Base-by-base conservation (phyloP, 169 alveolate genomes). In the Pseudocohnilembus persalinus region DNA sequence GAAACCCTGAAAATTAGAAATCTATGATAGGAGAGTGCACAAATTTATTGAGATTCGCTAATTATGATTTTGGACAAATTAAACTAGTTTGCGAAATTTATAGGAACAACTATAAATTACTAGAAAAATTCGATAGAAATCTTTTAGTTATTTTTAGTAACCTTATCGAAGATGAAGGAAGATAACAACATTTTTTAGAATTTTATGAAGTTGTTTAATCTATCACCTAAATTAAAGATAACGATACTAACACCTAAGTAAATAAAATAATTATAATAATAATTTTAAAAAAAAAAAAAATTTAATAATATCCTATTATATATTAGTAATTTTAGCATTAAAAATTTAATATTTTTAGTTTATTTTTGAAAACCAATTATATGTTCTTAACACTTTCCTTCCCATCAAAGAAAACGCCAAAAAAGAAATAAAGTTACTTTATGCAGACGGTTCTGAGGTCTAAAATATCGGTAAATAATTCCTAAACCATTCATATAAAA, bases 361-460 rank as follows among this genome's bases (percentile, higher is more conserved):
- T 33, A 49, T 86, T 0, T 86, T 86, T 65, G 90, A 86, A 20
- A 86, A 86, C 74, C 32, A 86, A 86, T 33, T 86, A 6, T 24
- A 80, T 11, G 65, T 86, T 29, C 30, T 78, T 64, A 86, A 86
- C 79, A 76, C 86, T 30, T 65, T 86, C 27, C 63, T 86, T 1
- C 90, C 90, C 0, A 20, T 31, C 29, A 83, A 75, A 34, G 83
- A 49, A 11, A 4, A 49, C 0, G 31, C 81, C 0, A 83, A 86
- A 81, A 74, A 31, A 32, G 33, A 81, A 27, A 64, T 33, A 15
- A 80, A 86, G 63, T 63, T 81, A 31, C 74, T 86, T n/a, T 86
- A 86, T 75, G 73, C 87, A 35, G 85, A 86, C 74, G 86, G 87
- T 30, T 73, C 83, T 35, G n/a, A n/a, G n/a, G n/a, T n/a, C n/a